Evolutionary conservation across 2,329 filamentous ascomycete species (phyloP), one percentile per base, ranked within the genome.

Genomic region (Alternaria brassicae): DNA sequence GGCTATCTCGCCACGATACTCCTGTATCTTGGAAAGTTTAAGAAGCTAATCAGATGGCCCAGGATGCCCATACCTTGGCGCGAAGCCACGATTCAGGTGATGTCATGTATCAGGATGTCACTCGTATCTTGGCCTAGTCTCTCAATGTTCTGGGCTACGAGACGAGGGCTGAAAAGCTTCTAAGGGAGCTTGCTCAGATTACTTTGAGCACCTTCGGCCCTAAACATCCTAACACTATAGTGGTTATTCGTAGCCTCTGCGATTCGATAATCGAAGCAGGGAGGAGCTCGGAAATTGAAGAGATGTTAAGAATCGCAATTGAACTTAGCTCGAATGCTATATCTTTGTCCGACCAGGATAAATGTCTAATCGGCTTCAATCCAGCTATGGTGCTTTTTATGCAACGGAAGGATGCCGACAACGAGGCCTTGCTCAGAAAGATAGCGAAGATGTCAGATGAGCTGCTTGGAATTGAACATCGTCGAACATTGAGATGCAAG

Each of bases 201-300:
- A 5, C 1, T 10, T 21, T 39, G 36, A 39, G 6, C 9, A 1
- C 10, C 36, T 39, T 3, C 0, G 36, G 36, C 8, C 17, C 36
- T 12, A 39, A 12, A 21, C 36, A 39, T 39, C 9, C 1, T 21
- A 2, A 12, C 4, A 21, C 36, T 17, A n/a, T 39, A 39, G 1
- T 1, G 0, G 4, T 2, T 10, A 39, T 39, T 12, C 7, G 1
- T 2, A 12, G 7, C 3, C 17, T 39, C 17, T 19, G 36, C 17
- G 1, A 0, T 4, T 6, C 9, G 8, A 13, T 39, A 3, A 1
- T 1, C 9, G 17, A 0, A 3, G 1, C 17, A 19, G 1, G 3
- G 36, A 12, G 4, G 6, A 2, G 21, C 9, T 21, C 17, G 10
- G 36, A 39, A 39, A 19, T 9, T 12, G 36, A 39, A 2, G 36